These are phyloP conservation scores for Niebla homalea DNA, from an alignment of 495 filamentous ascomycete genomes.

Conservation along the genomic window DNA sequence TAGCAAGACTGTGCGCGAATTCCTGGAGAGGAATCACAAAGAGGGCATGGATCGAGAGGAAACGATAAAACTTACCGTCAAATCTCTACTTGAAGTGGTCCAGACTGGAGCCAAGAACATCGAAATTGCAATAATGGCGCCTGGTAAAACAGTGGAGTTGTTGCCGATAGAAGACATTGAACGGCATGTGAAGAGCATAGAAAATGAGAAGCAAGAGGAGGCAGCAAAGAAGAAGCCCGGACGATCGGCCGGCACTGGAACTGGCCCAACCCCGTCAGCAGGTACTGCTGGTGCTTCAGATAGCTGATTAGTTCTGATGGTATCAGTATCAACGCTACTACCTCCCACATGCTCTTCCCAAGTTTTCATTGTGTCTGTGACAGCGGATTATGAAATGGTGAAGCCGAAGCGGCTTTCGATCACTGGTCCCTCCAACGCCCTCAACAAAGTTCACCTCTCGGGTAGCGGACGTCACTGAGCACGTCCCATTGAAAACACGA, in stretches of 20 bases:
- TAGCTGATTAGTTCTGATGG: slow-evolving; percentile 6
- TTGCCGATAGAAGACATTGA: slow-evolving; percentile 91
- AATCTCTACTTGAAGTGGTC: slow-evolving; percentile 93
- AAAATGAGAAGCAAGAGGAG: slow-evolving; percentile 98
- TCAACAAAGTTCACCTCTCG: too few species aligned
- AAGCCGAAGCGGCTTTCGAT: too few species aligned
- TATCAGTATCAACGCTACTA: too few species aligned
- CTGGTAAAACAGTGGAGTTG: slow-evolving; percentile 88
- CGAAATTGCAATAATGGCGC: slow-evolving; percentile 96
- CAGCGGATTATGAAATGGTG: too few species aligned
- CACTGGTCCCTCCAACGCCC: too few species aligned
- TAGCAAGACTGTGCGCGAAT: slow-evolving; percentile 96
- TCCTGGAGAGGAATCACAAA: slow-evolving; percentile 96
- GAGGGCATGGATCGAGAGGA: slow-evolving; percentile 90
- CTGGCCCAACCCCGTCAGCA: slow-evolving; percentile 63
- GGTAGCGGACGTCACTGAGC: too few species aligned
- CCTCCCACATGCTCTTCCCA: too few species aligned
- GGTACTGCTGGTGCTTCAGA: slow-evolving; percentile 37
- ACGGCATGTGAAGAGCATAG: slow-evolving; percentile 91
- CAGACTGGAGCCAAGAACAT: slow-evolving; percentile 99
- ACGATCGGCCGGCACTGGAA: slow-evolving; percentile 61
- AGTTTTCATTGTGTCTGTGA: too few species aligned
- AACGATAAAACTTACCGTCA: slow-evolving; percentile 94
- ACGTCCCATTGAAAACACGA: background rate
- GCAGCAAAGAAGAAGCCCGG: slow-evolving; percentile 91